Base-by-base conservation (phyloP, 257 asterid species). In the Verbascum thapsus region DNA sequence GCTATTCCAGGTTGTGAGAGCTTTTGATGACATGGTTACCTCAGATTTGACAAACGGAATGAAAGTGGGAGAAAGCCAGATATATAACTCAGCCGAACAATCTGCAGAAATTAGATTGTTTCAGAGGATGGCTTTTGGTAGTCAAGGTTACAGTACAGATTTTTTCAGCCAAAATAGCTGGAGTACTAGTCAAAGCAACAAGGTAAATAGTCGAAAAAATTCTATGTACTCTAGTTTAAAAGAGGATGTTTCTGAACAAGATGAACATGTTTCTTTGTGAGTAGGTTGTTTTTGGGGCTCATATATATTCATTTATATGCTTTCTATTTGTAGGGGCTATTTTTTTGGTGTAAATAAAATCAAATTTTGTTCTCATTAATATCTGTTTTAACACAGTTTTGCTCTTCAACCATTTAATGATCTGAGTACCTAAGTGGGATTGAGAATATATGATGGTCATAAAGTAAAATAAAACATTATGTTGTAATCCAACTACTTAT, bases 21-120 rank as follows among this genome's bases (percentile, higher is more conserved):
- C 97, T 48, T 82, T 94, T 10, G 99, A 90, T 57, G 76, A 60
- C n/a, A 56, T 85, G 80, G 76, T 79, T 7, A 61, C 64, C 54
- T 61, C 95, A 0, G 96, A 94, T 78, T 81, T 90, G 72, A 69
- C 89, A 30, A 90, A 87, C 8, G 99, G 96, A 54, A 85, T 92
- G 96, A 87, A 59, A 83, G 89, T 87, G 0, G 99, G 99, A 6
- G 95, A 89, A 66, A 92, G 99, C 64, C 84, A 81, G 68, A 73
- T 87, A 68, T 72, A 58, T 47, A 78, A 85, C 78, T 80, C 96
- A 17, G 91, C 90, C 83, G 89, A n/a, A n/a, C n/a, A n/a, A n/a
- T n/a, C n/a, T n/a, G n/a, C n/a, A n/a, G n/a, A n/a, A n/a, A n/a
- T n/a, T 26, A 87, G 94, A 75, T 69, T 84, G 81, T 83, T 94